Conservation (phyloP, 768 basidiomycete species). For the Rhizopogon vulgaris region DNA sequence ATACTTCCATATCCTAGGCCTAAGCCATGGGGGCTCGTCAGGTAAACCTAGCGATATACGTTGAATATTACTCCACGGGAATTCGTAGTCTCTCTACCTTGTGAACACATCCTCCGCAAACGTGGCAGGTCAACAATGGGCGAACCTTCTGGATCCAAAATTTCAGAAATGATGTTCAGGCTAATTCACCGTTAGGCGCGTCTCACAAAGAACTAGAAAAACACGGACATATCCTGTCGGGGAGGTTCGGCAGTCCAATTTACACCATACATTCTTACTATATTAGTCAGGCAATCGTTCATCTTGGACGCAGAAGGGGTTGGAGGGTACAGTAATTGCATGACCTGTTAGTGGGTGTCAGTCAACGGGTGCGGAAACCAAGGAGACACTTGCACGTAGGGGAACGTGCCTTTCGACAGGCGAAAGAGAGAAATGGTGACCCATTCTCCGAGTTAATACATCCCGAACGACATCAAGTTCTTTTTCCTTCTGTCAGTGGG, state of each 20-base stretch:
- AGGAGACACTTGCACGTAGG: slow-evolving; percentile 30
- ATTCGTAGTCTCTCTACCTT: slow-evolving; percentile 37
- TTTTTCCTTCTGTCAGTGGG: slow-evolving; percentile 17
- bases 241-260: slow-evolving; percentile 58
- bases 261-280: slow-evolving; percentile 48
- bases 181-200: slow-evolving; percentile 3
- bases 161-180: slow-evolving; percentile 49
- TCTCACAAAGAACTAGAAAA: not conserved
- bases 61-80: not conserved
- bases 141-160: slow-evolving; percentile 45
- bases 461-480: slow-evolving; percentile 54
- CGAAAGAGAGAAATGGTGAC: slow-evolving; percentile 50
- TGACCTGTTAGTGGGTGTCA: slow-evolving; percentile 29
- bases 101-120: slow-evolving; percentile 51
- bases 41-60: slow-evolving; percentile 49
- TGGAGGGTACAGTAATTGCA: slow-evolving; percentile 45
- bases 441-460: slow-evolving; percentile 49
- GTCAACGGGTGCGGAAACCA: not conserved
- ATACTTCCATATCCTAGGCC: slow-evolving; percentile 75
- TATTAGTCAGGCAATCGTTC: slow-evolving; percentile 46
- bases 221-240: slow-evolving; percentile 55
- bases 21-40: slow-evolving; percentile 67
- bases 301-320: slow-evolving; percentile 52
- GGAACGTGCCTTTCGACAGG: slow-evolving; percentile 51
- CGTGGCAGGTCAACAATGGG: slow-evolving; percentile 49